These are phyloP conservation scores for Cornus kousa DNA, from an alignment of 148 eudicot genomes.

Conservation along the genomic window DNA sequence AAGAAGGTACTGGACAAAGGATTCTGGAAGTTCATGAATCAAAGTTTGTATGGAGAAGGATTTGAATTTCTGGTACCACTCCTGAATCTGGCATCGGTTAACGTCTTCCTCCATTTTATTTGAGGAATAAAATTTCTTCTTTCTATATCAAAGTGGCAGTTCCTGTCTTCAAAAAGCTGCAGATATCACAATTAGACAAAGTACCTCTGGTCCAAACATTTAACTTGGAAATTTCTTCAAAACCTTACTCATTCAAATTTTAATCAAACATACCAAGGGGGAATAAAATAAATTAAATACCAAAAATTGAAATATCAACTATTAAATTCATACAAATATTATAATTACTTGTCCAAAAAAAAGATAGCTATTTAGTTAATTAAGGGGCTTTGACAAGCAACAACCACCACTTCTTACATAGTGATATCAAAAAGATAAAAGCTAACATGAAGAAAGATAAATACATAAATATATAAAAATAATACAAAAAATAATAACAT, in stretches of 20 bases:
- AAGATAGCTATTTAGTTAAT: too few species aligned
- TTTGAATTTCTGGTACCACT: conserved; percentile 85
- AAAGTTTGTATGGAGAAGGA: conserved; percentile 57
- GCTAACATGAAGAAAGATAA: too few species aligned
- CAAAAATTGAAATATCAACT: too few species aligned
- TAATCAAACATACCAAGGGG: too few species aligned
- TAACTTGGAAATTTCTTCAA: not conserved
- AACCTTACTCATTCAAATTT: not conserved
- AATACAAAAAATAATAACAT: too few species aligned
- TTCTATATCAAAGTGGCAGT: not conserved
- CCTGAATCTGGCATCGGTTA: conserved; percentile 80
- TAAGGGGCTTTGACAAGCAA: too few species aligned
- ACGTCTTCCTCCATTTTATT: conserved; percentile 66
- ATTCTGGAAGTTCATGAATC: conserved; percentile 75
- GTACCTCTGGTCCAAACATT: not conserved
- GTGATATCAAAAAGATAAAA: too few species aligned
- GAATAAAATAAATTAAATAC: too few species aligned
- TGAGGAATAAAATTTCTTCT: not conserved
- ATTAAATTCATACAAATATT: too few species aligned
- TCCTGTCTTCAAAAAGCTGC: not conserved
- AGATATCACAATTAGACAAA: not conserved
- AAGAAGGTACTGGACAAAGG: conserved; percentile 69
- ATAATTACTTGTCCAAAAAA: too few species aligned
- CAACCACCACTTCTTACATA: too few species aligned
- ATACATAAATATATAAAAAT: too few species aligned